phyloP scores from a whole-genome alignment of 305 asterid genomes.

The Galium porrigens region DNA sequence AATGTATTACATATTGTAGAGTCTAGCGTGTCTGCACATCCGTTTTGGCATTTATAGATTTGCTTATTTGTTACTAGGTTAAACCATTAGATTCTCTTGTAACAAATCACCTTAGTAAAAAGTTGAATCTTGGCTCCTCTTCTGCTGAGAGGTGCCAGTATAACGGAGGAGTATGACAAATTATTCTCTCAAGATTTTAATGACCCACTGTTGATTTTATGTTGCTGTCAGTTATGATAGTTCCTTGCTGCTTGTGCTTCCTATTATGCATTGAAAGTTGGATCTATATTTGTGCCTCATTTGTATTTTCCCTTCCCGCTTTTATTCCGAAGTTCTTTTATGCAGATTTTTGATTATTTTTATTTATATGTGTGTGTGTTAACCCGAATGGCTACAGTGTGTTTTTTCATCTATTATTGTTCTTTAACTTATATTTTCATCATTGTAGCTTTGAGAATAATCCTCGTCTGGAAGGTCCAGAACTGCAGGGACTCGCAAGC shows the following conservation, averaged over 20 bases:
- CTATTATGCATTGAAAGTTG: neutral
- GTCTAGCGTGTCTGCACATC: neutral
- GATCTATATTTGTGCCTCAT: neutral
- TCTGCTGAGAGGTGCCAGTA: neutral
- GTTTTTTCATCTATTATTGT: neutral
- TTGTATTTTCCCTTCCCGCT: neutral
- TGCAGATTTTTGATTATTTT: neutral
- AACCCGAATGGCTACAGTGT: neutral
- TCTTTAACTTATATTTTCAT: neutral
- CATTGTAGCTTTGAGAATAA: constrained; percentile 76
- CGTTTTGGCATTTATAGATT: neutral
- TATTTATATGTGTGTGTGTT: neutral
- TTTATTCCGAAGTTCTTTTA: neutral
- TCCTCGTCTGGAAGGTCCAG: constrained; percentile 86
- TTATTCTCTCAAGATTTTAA: neutral
- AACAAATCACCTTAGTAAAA: neutral
- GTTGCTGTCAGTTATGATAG: neutral
- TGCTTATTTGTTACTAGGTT: neutral
- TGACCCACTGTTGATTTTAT: neutral
- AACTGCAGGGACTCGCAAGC: constrained; percentile 80
- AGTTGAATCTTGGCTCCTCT: neutral
- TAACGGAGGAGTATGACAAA: neutral
- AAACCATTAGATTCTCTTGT: neutral
- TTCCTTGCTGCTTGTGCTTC: neutral
- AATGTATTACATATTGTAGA: too few species aligned